Percentiles rank a stretch among this genome's conserved stretches.
Evolutionary conservation across 2,329 filamentous ascomycete genomes (phyloP).

Genomic region (Berkeleyomyces basicola): DNA sequence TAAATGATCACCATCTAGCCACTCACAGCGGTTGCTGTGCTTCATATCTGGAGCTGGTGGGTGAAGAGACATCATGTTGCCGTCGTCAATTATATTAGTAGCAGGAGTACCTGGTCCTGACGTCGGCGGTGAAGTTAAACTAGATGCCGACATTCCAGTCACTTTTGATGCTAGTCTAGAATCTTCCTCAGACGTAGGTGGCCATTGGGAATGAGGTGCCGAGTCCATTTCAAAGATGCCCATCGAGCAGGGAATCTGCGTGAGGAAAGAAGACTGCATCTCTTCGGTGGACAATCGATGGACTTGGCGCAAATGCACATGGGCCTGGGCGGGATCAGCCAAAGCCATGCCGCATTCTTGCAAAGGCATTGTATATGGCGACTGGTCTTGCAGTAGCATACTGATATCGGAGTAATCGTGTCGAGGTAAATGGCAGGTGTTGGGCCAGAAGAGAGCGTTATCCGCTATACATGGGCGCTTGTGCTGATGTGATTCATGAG

Average conservation of each 20-base stretch:
- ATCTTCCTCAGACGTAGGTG: background rate
- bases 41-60: background rate
- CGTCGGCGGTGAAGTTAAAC: background rate
- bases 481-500: slow-evolving; percentile 10
- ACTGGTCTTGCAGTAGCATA: slow-evolving; percentile 7
- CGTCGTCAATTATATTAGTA: background rate
- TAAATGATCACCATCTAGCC: slow-evolving; percentile 15
- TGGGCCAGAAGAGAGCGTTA: slow-evolving; percentile 13
- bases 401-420: slow-evolving; percentile 13
- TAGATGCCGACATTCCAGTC: background rate
- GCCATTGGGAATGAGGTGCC: slow-evolving; percentile 8
- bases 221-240: slow-evolving; percentile 7
- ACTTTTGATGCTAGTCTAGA: background rate
- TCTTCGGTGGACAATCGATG: slow-evolving; percentile 12
- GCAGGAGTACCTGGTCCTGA: slow-evolving; percentile 5
- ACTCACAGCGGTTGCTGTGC: slow-evolving; percentile 1
- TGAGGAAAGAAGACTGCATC: slow-evolving; percentile 9
- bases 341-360: slow-evolving; percentile 14
- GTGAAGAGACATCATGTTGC: background rate
- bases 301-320: slow-evolving; percentile 12
- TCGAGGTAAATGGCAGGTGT: slow-evolving; percentile 16
- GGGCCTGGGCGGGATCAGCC: slow-evolving; percentile 10
- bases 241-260: slow-evolving; percentile 11
- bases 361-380: slow-evolving; percentile 3
- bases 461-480: slow-evolving; percentile 13